These are phyloP conservation scores for Phlyctochytrium bullatum DNA, from an alignment of 192 early-diverging fungal genomes.

Conservation along the genomic window DNA sequence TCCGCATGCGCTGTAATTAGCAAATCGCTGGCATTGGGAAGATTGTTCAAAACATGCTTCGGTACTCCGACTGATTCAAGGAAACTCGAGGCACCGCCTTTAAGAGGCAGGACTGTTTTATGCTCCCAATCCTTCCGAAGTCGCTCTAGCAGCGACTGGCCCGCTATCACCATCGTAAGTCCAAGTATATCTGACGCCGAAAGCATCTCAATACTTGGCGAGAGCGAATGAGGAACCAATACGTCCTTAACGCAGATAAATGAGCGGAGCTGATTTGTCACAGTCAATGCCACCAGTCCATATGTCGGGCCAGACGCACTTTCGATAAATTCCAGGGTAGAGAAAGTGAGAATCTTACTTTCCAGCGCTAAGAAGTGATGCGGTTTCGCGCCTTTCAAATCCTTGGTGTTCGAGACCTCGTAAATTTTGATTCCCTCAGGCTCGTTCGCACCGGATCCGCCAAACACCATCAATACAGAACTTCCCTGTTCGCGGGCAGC, in stretches of 20 bases:
- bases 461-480: neutral
- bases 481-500: no score
- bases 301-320: neutral
- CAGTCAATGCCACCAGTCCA: neutral
- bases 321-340: neutral
- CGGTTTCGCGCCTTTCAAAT: neutral
- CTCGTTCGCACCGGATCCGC: neutral
- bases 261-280: neutral
- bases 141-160: neutral
- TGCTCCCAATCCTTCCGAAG: neutral
- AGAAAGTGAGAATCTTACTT: neutral
- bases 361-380: neutral
- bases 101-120: neutral
- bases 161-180: neutral
- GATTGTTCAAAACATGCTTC: no score
- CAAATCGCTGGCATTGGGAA: neutral
- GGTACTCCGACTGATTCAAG: no score
- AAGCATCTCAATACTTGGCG: neutral
- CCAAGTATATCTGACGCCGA: neutral
- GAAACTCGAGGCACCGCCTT: neutral
- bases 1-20: neutral
- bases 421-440: neutral
- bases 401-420: neutral
- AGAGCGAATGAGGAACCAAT: neutral
- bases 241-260: neutral